phyloP scores from a whole-genome alignment of 306 rosid species.

The Quercus robur region DNA sequence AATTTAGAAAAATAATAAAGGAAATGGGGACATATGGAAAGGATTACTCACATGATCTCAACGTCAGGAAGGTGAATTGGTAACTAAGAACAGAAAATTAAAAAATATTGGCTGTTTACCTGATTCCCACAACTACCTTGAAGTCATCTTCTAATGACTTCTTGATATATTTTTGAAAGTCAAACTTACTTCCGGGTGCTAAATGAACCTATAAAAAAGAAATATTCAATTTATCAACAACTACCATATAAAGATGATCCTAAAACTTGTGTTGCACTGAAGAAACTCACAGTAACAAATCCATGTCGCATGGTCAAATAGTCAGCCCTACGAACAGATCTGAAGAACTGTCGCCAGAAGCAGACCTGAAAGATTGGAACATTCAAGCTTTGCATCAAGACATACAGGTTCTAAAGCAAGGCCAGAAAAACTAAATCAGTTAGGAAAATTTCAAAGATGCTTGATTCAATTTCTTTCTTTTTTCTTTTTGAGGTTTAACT shows the following conservation, averaged over 20 bases:
- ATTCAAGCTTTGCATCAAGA: conserved; percentile 1
- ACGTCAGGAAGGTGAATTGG: neutral
- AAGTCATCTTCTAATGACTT: conserved; percentile 97
- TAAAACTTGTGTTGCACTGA: neutral
- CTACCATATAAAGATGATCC: neutral
- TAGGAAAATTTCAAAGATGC: neutral
- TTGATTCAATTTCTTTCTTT: neutral
- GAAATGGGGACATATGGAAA: neutral
- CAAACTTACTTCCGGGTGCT: conserved; percentile 91
- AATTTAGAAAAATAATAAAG: conserved; percentile 10
- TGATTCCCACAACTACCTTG: conserved; percentile 96
- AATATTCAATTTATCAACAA: neutral
- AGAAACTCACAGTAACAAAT: conserved; percentile 67
- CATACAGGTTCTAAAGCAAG: neutral
- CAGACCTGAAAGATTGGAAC: conserved; percentile 55
- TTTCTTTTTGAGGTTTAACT: neutral
- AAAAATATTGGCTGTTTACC: conserved; percentile 39
- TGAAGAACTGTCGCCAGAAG: conserved; percentile 80
- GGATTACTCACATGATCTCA: neutral
- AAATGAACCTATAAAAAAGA: conserved; percentile 68
- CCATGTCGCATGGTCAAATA: conserved; percentile 95
- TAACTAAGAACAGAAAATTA: neutral
- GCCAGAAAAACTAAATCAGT: neutral
- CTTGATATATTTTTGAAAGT: conserved; percentile 92
- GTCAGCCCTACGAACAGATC: conserved; percentile 90